These are phyloP conservation scores for Diaporthe citri DNA, from an alignment of 2,329 filamentous ascomycete species.

Conservation along the genomic window DNA sequence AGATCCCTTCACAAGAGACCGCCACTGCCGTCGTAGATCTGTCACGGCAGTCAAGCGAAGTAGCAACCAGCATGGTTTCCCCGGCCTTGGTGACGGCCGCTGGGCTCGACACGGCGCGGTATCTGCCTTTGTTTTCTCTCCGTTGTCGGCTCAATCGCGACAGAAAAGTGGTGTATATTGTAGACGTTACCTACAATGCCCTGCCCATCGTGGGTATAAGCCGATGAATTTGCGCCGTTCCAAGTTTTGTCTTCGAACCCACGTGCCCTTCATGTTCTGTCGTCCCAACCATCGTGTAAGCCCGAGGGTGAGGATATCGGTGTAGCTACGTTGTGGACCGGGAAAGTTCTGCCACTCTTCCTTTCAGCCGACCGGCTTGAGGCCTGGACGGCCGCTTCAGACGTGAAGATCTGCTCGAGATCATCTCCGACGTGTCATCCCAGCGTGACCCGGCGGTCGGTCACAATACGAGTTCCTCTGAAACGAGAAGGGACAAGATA, in stretches of 20 bases:
- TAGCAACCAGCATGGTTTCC: not conserved
- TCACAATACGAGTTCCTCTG: not conserved
- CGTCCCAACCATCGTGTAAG: not conserved
- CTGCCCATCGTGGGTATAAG: not conserved
- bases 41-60: not conserved
- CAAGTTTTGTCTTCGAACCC: not conserved
- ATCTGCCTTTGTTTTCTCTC: not conserved
- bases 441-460: not conserved
- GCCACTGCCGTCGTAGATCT: conserved; percentile 12
- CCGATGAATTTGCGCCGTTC: not conserved
- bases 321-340: not conserved
- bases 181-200: not conserved
- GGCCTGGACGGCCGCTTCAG: conserved; percentile 1
- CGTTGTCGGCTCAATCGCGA: not conserved
- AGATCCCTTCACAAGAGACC: conserved; percentile 3
- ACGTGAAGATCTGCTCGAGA: not conserved
- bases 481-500: not conserved
- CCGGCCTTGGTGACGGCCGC: not conserved
- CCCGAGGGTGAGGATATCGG: too few relatives aligned
- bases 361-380: not conserved
- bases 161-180: not conserved
- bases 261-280: not conserved
- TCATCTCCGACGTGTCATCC: not conserved
- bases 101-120: not conserved
- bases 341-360: not conserved